phyloP scores from a whole-genome alignment of 2,329 filamentous ascomycete genomes.

The Microdochium paspali region DNA sequence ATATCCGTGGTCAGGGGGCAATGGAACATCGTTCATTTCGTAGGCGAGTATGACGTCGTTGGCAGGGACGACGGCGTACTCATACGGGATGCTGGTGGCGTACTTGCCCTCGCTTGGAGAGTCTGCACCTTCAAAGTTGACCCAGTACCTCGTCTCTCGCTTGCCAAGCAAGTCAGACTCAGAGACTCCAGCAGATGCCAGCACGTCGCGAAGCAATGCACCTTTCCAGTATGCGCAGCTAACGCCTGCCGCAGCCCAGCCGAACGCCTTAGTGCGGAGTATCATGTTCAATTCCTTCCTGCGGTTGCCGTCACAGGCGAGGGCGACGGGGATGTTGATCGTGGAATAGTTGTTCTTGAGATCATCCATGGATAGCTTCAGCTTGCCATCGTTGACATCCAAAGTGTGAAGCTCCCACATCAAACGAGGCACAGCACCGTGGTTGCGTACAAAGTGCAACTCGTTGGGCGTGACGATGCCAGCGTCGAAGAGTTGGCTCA shows the following conservation, averaged over 20 bases:
- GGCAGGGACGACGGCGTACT: constrained; percentile 33
- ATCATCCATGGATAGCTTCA: constrained; percentile 31
- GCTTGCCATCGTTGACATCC: constrained; percentile 28
- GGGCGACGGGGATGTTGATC: constrained; percentile 35
- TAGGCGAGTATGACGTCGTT: constrained; percentile 40
- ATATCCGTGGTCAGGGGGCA: constrained; percentile 35
- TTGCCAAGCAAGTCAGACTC: constrained; percentile 33
- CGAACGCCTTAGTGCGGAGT: constrained; percentile 36
- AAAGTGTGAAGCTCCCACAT: constrained; percentile 39
- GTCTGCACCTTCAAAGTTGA: constrained; percentile 41
- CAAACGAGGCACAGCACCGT: constrained; percentile 39
- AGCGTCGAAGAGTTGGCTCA: constrained; percentile 30
- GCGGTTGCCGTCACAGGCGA: constrained; percentile 40
- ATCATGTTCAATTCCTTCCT: constrained; percentile 43
- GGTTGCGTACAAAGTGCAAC: constrained; percentile 42
- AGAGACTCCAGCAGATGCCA: constrained; percentile 28
- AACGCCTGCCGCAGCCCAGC: constrained; percentile 33
- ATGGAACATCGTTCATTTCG: constrained; percentile 32
- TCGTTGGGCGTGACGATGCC: constrained; percentile 41
- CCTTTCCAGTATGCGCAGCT: constrained; percentile 43
- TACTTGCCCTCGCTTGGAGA: constrained; percentile 35
- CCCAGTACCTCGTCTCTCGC: constrained; percentile 35
- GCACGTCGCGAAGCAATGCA: constrained; percentile 31
- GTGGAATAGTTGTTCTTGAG: constrained; percentile 28
- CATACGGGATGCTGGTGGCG: constrained; percentile 34